Percentiles rank a stretch among this genome's conserved stretches.
These are phyloP conservation scores for Uncinocarpus reesii DNA, from an alignment of 2,329 filamentous ascomycete genomes.

Conservation along the genomic window DNA sequence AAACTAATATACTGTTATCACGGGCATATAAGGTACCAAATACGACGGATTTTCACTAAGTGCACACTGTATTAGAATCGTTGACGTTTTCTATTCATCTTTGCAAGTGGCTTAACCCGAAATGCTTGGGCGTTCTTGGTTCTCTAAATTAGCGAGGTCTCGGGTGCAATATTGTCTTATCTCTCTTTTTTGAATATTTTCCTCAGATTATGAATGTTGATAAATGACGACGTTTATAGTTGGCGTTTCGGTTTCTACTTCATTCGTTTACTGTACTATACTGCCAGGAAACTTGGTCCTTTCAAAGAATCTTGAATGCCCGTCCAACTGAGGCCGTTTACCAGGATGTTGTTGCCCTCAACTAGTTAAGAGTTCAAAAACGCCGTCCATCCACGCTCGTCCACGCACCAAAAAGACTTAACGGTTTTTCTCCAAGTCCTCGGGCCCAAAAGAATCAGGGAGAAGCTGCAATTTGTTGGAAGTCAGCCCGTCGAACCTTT, in stretches of 20 bases:
- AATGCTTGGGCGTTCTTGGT: neutral
- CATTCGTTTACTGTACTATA: neutral
- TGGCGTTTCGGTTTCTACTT: neutral
- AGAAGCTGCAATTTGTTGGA: constrained; percentile 47
- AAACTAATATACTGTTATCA: constrained; percentile 5
- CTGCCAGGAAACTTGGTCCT: neutral
- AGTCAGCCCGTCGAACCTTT: too few species aligned
- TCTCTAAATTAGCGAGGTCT: neutral
- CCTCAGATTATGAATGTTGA: neutral
- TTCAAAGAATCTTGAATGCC: too few species aligned
- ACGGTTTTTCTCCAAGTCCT: constrained; percentile 35
- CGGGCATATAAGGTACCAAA: constrained; percentile 7
- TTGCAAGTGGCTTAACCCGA: neutral
- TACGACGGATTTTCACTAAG: neutral
- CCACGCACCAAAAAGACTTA: neutral
- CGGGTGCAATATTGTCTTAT: neutral
- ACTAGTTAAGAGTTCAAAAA: too few species aligned
- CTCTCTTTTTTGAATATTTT: neutral
- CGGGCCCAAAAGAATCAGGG: constrained; percentile 58
- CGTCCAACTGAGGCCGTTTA: too few species aligned
- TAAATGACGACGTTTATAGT: neutral
- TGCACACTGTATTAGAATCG: neutral
- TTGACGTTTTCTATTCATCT: neutral
- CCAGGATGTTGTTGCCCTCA: too few species aligned
- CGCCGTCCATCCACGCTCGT: neutral